Base-by-base conservation (phyloP, 306 rosid species). In the Crataegus laevigata region DNA sequence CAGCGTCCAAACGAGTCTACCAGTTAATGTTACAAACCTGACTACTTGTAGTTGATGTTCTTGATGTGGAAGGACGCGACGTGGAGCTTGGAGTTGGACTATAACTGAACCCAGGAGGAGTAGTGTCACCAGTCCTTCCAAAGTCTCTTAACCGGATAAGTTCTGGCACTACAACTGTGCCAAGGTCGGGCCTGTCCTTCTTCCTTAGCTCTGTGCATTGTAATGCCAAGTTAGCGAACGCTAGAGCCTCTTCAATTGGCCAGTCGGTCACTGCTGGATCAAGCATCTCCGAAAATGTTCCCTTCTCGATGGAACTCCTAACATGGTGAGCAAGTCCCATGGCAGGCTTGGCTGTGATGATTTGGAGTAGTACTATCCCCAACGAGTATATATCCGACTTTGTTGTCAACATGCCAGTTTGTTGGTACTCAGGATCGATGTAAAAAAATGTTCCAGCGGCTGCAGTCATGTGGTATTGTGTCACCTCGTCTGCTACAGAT, bases 401-500 rank as follows among this genome's bases (percentile, higher is more conserved):
- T 74, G 98, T 74, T 36, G 96, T 96, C 76, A 96, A 81, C 38
- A 72, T 84, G 36, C 98, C 99, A 22, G 97, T 77, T 81, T 90
- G 96, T 78, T 96, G 99, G 61, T 92, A 96, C 91, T 96, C 97
- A 0, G 99, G 99, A 86, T 96, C 99, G 51, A 96, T 96, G 87
- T 96, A 96, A 83, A 96, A 96, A 51, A 96, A 90, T 42, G 99
- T 96, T 71, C 99, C 99, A 2, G 99, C 99, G 38, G 99, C 97
- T 17, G 98, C 83, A 78, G 99, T 96, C 96, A 96, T 77, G 86
- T 89, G 88, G 79, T 78, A 85, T 71, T 90, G 97, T 64, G 99
- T 96, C 67, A 96, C 93, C 36, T 70, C 78, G 69, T 96, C 89
- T 1, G 86, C 96, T 28, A 96, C 83, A 42, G 99, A 92, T 58